A percentile compares a stretch with the other conserved stretches of the same genome.
Conservation (phyloP, 164 flowering plant species). For the Aristolochia fimbriata region DNA sequence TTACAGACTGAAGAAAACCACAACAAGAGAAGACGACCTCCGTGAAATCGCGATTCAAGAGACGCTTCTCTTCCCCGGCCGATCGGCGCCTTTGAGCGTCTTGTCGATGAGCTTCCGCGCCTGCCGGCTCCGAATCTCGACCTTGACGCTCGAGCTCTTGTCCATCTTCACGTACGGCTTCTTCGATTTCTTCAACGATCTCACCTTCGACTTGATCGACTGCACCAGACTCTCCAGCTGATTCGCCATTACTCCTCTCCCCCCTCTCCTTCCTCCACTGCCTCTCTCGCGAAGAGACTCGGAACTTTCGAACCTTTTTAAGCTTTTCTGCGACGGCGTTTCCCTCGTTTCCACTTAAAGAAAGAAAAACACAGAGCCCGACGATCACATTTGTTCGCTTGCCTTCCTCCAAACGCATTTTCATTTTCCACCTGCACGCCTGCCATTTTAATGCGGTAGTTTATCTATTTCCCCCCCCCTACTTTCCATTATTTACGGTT, state of each 20-base stretch:
- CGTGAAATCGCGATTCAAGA: constrained; percentile 10
- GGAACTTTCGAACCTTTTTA: too few species aligned
- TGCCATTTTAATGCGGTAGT: too few species aligned
- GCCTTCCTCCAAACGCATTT: too few species aligned
- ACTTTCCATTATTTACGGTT: too few species aligned
- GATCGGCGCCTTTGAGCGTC: constrained; percentile 64
- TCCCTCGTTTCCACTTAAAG: too few species aligned
- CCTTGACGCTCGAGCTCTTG: constrained; percentile 75
- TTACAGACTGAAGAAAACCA: background rate
- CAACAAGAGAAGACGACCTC: background rate
- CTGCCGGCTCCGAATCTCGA: constrained; percentile 73
- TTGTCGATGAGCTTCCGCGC: constrained; percentile 70
- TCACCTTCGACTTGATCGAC: constrained; percentile 74
- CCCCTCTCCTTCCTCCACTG: background rate
- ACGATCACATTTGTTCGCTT: too few species aligned
- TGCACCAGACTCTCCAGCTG: constrained; percentile 60
- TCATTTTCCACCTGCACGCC: too few species aligned
- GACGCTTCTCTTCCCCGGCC: constrained; percentile 42
- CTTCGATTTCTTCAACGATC: constrained; percentile 54
- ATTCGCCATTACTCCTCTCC: constrained; percentile 30
- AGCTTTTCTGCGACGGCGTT: too few species aligned
- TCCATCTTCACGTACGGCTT: constrained; percentile 82
- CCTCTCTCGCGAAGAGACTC: background rate
- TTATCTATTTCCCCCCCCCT: too few species aligned
- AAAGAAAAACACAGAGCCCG: too few species aligned